phyloP scores from a whole-genome alignment of 306 rosid genomes.

The Pachyrhizus erosus region DNA sequence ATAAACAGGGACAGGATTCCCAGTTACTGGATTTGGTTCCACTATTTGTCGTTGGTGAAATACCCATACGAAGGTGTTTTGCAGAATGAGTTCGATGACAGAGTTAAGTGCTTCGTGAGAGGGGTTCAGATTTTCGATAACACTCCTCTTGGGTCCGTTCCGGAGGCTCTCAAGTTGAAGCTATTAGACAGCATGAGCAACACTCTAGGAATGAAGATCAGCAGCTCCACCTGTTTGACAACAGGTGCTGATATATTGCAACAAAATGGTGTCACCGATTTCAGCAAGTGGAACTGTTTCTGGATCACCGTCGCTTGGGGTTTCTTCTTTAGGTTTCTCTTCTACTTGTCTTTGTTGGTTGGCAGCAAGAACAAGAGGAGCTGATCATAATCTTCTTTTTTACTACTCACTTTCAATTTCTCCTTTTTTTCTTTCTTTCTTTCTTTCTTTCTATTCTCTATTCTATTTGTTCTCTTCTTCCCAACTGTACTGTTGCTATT shows the following conservation, averaged over 20 bases:
- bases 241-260: constrained; percentile 73
- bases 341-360: constrained; percentile 66
- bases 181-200: constrained; percentile 69
- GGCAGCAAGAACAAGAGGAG: constrained; percentile 97
- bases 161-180: constrained; percentile 57
- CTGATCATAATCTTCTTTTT: constrained; percentile 10
- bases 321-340: constrained; percentile 86
- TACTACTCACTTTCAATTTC: neutral
- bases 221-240: constrained; percentile 78
- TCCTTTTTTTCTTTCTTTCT: neutral
- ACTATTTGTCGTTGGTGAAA: constrained; percentile 80
- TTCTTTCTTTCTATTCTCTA: too few relatives aligned
- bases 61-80: constrained; percentile 86
- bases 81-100: constrained; percentile 72
- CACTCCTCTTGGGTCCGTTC: constrained; percentile 62
- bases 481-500: too few relatives aligned
- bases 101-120: constrained; percentile 69
- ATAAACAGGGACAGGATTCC: constrained; percentile 86
- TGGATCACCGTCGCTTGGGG: constrained; percentile 95
- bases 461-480: neutral
- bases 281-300: constrained; percentile 88
- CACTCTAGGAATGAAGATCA: constrained; percentile 67
- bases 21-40: constrained; percentile 92
- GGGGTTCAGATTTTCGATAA: constrained; percentile 91
- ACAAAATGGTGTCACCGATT: constrained; percentile 71